Evolutionary conservation across 176 grass and related monocot species (phyloP), one percentile per base, ranked within the genome.

Genomic region (Cenchrus purpureus): DNA sequence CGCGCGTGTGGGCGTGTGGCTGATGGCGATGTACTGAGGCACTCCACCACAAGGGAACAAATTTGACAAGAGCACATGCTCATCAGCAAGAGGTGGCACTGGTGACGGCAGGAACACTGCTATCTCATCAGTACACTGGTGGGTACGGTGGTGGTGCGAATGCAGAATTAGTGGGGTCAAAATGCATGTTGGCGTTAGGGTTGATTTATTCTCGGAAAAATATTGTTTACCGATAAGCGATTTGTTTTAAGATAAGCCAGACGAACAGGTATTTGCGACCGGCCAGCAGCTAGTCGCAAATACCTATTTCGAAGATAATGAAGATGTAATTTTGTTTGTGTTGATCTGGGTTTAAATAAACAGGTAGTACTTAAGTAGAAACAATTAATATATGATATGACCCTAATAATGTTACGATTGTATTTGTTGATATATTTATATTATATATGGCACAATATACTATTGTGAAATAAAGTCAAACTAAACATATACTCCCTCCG

Each of bases 21-120:
- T 65, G 87, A 88, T 84, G 87, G 75, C 51, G 81, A 89, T 67
- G 74, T 73, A 62, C 79, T 86, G 81, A 89, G 29, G 74, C 69
- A 71, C 79, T 71, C 84, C 79, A 84, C 51, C 76, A 85, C 74
- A 79, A 84, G 61, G 57, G 82, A 84, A 84, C 86, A 84, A 88
- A 88, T n/a, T 65, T 78, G 40, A 75, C 76, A 63, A 16, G 45
- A 37, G 19, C 79, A 70, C 79, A 77, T 37, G 45, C 61, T 52
- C n/a, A 16, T 74, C 53, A 8, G 46, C 45, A 52, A 40, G 37
- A 40, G 37, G 10, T n/a, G 65, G 44, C 34, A 34, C n/a, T 68
- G 64, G 76, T 49, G 46, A 42, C 59, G n/a, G 43, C 43, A 59
- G 73, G 32, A 84, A 12, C 25, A 56, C 54, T 55, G 64, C 79